Percentiles rank a stretch among this genome's conserved stretches.
Evolutionary conservation across 2,329 filamentous ascomycete genomes (phyloP).

Genomic region (Neofusicoccum umdonicola): DNA sequence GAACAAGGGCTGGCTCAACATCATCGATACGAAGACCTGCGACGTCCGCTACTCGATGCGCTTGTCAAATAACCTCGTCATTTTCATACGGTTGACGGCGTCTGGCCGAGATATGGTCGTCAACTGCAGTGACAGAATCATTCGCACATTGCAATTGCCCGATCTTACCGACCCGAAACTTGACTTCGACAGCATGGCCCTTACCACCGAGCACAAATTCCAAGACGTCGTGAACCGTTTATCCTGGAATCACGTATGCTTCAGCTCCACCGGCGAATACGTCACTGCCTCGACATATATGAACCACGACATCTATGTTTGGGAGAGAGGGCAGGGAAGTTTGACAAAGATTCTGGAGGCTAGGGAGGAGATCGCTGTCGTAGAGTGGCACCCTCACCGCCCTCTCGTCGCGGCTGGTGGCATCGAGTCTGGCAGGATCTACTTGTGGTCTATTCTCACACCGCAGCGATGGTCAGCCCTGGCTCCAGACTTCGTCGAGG

Average conservation of each 20-base stretch:
- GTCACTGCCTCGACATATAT: slow-evolving; percentile 96
- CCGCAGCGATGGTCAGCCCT: slow-evolving; percentile 97
- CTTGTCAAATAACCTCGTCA: slow-evolving; percentile 82
- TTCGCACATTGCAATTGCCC: slow-evolving; percentile 86
- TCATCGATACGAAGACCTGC: slow-evolving; percentile 79
- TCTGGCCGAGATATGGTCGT: slow-evolving; percentile 86
- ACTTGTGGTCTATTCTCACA: slow-evolving; percentile 92
- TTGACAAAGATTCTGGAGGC: slow-evolving; percentile 96
- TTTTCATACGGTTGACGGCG: slow-evolving; percentile 77
- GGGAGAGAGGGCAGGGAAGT: slow-evolving; percentile 91
- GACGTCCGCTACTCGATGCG: slow-evolving; percentile 87
- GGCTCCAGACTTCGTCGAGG: slow-evolving; percentile 93
- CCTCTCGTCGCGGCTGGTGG: slow-evolving; percentile 89
- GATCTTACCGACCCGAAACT: slow-evolving; percentile 64
- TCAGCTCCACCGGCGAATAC: slow-evolving; percentile 91
- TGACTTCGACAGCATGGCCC: slow-evolving; percentile 79
- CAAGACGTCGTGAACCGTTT: slow-evolving; percentile 94
- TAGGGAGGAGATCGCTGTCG: slow-evolving; percentile 91
- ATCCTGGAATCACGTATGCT: slow-evolving; percentile 96
- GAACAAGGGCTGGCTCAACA: slow-evolving; percentile 93
- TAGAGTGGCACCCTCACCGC: slow-evolving; percentile 92
- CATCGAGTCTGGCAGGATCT: slow-evolving; percentile 87
- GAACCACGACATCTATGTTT: slow-evolving; percentile 98
- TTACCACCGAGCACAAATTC: slow-evolving; percentile 96
- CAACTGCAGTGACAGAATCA: slow-evolving; percentile 92